Evolutionary conservation across 2,329 filamentous ascomycete genomes (phyloP), one percentile per base, ranked within the genome.

Genomic region (Remersonia thermophila): DNA sequence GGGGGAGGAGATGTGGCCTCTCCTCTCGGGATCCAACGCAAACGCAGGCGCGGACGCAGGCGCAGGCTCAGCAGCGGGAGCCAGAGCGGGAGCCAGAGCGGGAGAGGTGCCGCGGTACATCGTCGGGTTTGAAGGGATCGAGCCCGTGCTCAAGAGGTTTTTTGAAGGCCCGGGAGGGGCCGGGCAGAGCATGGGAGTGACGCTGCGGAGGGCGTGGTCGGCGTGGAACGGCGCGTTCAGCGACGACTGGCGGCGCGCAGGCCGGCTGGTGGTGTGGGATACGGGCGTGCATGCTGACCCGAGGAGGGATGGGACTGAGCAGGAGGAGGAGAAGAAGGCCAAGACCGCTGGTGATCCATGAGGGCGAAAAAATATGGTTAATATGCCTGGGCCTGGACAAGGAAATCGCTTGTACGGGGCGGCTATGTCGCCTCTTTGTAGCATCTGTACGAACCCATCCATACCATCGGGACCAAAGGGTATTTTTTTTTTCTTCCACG

Each of bases 171-270:
- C 18, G 62, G 62, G 20, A 1, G 39, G 30, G 2, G 36, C 36
- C 3, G 35, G 40, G 2, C 54, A 49, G n/a, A 51, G 55, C 1
- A 55, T 67, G 18, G 62, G 60, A 3, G 57, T 67, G n/a, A 45
- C 47, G 38, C 49, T 70, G 8, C 59, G 42, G 10, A 62, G 64
- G 43, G 68, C 65, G 7, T 79, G 73, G 74, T 58, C 59, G 27
- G 65, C 60, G 3, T 73, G 66, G 55, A 80, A 79, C 49, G 74
- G 72, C 9, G 56, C 73, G 32, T 77, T 77, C 51, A 73, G 71
- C 44, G 75, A 79, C 51, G 75, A 80, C 51, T 65, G 60, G 56
- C 60, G 73, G 37, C 63, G 75, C 38, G 53, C 59, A 2, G 75
- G 75, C 1, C 60, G 62, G 42, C 58, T 80, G 44, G 60, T 77